Evolutionary conservation across 2,329 filamentous ascomycete genomes (phyloP), one percentile per base, ranked within the genome.

Genomic region (Aspergillus terreus): DNA sequence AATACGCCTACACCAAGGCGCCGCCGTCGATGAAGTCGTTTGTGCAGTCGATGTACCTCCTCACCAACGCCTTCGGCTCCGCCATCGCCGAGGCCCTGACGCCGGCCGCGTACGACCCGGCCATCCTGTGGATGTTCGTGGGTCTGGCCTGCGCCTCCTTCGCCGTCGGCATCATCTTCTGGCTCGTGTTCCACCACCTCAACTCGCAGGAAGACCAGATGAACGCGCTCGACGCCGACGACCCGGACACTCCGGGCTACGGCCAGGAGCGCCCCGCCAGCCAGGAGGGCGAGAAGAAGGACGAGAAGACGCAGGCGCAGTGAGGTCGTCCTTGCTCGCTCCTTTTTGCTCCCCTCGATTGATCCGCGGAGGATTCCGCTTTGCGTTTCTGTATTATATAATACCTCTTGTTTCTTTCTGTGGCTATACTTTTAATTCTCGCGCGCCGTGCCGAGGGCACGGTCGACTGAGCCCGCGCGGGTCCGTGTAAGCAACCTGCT

Each of bases 1-100:
- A 90, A 66, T 88, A 89, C 58, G 86, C 85, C 15, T 89, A 84
- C 70, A 87, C 84, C 62, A 88, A 89, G 69, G 86, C 86, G 0
- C 86, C 86, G 2, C 79, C 80, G 40, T 82, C 77, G 65, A 87
- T 89, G 84, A 82, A 84, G 66, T 82, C 80, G 0, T 82, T 81
- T 12, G 78, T 84, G 25, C 75, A 81, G 61, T 76, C 81, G 0
- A 71, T 84, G 52, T 81, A 76, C 59, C 70, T 84, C 7, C 76
- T 84, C 56, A 83, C 80, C 58, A 82, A 78, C 50, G 82, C 82
- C 0, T 73, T 85, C 54, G 80, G 79, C 4, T 76, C 76, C 35
- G 81, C 81, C 2, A 70, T 90, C 19, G 82, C 80, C 2, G 81
- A 85, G 58, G 79, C 84, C 2, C 71, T 88, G 11, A 78, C 82